A percentile compares a stretch with the other conserved stretches of the same genome.
Conservation (phyloP, 345 rosid genomes). For the Citropsis articulata region DNA sequence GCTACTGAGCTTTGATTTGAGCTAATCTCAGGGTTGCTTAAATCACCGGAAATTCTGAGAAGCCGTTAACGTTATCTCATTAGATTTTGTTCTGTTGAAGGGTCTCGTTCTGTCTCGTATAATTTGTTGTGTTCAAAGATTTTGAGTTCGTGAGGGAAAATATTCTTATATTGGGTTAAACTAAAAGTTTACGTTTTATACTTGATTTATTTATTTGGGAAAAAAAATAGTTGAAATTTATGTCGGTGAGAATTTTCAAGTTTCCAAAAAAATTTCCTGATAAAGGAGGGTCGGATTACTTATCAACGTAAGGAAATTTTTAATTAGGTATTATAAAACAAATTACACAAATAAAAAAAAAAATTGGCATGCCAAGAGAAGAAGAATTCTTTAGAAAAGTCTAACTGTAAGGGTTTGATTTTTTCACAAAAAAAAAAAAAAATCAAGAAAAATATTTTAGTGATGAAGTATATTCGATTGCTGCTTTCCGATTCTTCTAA, state of each 20-base stretch:
- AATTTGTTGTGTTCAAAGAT: background rate
- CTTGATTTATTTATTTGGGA: background rate
- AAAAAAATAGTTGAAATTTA: background rate
- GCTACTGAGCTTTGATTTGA: constrained; percentile 35
- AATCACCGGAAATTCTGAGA: constrained; percentile 49
- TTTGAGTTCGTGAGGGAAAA: background rate
- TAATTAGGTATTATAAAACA: background rate
- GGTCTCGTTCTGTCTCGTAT: constrained; percentile 22
- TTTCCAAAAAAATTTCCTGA: background rate
- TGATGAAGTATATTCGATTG: too few species aligned
- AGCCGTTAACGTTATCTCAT: constrained; percentile 51
- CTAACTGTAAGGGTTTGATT: background rate
- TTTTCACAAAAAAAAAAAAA: too few species aligned
- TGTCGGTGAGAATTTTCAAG: background rate
- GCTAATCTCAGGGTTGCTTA: constrained; percentile 53
- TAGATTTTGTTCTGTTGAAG: constrained; percentile 25
- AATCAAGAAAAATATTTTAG: too few species aligned
- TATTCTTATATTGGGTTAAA: constrained; percentile 1
- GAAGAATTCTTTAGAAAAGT: background rate
- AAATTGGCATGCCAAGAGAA: background rate
- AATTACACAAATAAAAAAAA: background rate
- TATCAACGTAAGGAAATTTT: background rate
- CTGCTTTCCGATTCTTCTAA: background rate
- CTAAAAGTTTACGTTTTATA: constrained; percentile 25
- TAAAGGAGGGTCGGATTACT: background rate